phyloP scores from a whole-genome alignment of 805 yeast species.

The Monosporozyma servazzii region DNA sequence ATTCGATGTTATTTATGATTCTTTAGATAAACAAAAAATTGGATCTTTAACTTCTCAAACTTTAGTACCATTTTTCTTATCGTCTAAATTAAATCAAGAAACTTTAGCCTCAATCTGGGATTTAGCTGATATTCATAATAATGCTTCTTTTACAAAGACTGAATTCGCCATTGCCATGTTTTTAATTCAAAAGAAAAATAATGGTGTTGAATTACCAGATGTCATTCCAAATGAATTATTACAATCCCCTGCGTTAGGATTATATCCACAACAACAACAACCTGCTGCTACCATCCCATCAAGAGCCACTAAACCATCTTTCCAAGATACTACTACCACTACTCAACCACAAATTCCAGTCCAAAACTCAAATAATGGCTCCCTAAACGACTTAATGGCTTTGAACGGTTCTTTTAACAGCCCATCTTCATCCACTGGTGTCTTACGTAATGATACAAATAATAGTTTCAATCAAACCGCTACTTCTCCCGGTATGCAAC shows the following conservation, averaged over 20 bases:
- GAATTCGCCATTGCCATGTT: constrained; percentile 94
- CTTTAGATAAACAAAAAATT: constrained; percentile 54
- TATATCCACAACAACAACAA: constrained; percentile 12
- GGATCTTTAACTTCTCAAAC: constrained; percentile 68
- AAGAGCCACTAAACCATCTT: constrained; percentile 32
- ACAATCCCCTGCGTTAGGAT: constrained; percentile 28
- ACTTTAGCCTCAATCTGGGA: constrained; percentile 91
- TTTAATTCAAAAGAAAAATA: constrained; percentile 72
- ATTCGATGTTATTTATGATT: constrained; percentile 70
- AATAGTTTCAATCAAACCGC: constrained; percentile 3
- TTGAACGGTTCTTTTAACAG: constrained; percentile 46
- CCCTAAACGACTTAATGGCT: constrained; percentile 59
- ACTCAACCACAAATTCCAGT: constrained; percentile 4
- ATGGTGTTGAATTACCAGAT: constrained; percentile 72
- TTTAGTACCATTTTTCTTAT: constrained; percentile 81
- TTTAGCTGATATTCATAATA: constrained; percentile 77
- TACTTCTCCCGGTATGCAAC: constrained; percentile 2
- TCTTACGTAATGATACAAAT: constrained; percentile 5
- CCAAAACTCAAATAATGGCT: constrained; percentile 32
- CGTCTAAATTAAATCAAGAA: constrained; percentile 79
- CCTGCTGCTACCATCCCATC: constrained; percentile 12
- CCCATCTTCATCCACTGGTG: constrained; percentile 15
- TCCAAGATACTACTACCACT: constrained; percentile 10
- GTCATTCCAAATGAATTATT: constrained; percentile 61
- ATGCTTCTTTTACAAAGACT: constrained; percentile 66